phyloP scores from a whole-genome alignment of 345 rosid genomes.

The Ailanthus altissimus region DNA sequence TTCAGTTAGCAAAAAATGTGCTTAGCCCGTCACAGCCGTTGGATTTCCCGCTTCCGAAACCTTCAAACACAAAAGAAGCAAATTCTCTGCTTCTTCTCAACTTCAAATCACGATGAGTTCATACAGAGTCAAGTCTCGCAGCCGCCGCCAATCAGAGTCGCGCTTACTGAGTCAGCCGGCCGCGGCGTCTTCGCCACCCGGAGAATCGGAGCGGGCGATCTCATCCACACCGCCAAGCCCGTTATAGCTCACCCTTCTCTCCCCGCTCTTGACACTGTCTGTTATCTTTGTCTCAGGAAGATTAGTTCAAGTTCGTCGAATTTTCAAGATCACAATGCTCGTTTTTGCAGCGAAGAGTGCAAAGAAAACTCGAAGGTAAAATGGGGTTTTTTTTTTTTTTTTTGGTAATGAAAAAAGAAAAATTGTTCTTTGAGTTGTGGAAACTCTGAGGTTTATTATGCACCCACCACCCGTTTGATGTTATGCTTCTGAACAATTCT shows the following conservation, averaged over 20 bases:
- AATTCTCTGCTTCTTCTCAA: constrained; percentile 8
- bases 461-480: constrained; percentile 41
- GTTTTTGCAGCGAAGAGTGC: constrained; percentile 62
- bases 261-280: constrained; percentile 41
- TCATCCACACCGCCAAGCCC: constrained; percentile 83
- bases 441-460: not conserved
- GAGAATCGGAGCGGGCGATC: constrained; percentile 66
- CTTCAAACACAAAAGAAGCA: constrained; percentile 10
- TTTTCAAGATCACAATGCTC: constrained; percentile 38
- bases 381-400: not conserved
- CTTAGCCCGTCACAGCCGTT: constrained; percentile 42
- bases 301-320: constrained; percentile 25
- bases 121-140: constrained; percentile 26
- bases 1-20: not conserved
- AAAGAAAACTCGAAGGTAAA: constrained; percentile 52
- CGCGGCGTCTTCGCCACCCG: constrained; percentile 86
- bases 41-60: constrained; percentile 35
- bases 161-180: constrained; percentile 72
- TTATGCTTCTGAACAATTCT: constrained; percentile 28
- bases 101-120: constrained; percentile 21
- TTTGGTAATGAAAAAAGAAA: no score
- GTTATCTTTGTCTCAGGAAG: constrained; percentile 69
- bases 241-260: constrained; percentile 59
- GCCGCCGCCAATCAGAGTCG: constrained; percentile 76
- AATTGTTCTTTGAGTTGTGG: not conserved